phyloP scores from a whole-genome alignment of 2,329 filamentous ascomycete species.

The Chaetomiaceae sp. region DNA sequence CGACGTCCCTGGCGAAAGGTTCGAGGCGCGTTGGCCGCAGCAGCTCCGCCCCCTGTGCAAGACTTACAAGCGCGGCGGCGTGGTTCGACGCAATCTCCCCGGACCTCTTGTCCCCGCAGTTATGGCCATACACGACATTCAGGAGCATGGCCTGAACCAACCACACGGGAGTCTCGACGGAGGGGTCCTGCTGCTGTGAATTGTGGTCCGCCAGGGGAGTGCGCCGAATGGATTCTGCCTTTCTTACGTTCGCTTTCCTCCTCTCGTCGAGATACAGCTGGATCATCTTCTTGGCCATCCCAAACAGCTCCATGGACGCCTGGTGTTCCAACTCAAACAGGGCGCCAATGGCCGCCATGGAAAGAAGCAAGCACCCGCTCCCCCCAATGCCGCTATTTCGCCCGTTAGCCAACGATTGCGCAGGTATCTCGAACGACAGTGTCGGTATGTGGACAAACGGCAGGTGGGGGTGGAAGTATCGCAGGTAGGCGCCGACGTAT shows the following conservation, averaged over 20 bases:
- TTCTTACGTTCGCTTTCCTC: conserved; percentile 75
- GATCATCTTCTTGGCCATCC: conserved; percentile 93
- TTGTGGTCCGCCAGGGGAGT: conserved; percentile 44
- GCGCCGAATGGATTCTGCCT: conserved; percentile 52
- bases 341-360: conserved; percentile 70
- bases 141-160: conserved; percentile 95
- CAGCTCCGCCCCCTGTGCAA: conserved; percentile 84
- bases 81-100: conserved; percentile 91
- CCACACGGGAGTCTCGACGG: conserved; percentile 81
- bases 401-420: conserved; percentile 60
- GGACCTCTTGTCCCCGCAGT: conserved; percentile 85
- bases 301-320: conserved; percentile 80
- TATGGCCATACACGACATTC: conserved; percentile 93
- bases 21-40: conserved; percentile 44
- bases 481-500: conserved; percentile 85
- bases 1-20: conserved; percentile 41
- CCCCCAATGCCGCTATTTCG: conserved; percentile 63
- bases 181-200: conserved; percentile 51
- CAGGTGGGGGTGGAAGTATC: conserved; percentile 88
- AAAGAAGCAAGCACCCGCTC: conserved; percentile 79
- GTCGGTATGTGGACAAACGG: conserved; percentile 94
- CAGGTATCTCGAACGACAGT: conserved; percentile 78
- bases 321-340: conserved; percentile 81
- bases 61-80: conserved; percentile 82
- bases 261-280: conserved; percentile 88